A percentile compares a stretch with the other conserved stretches of the same genome.
phyloP scores from a whole-genome alignment of 768 basidiomycete genomes.

The Trichaptum fuscoviolaceum region DNA sequence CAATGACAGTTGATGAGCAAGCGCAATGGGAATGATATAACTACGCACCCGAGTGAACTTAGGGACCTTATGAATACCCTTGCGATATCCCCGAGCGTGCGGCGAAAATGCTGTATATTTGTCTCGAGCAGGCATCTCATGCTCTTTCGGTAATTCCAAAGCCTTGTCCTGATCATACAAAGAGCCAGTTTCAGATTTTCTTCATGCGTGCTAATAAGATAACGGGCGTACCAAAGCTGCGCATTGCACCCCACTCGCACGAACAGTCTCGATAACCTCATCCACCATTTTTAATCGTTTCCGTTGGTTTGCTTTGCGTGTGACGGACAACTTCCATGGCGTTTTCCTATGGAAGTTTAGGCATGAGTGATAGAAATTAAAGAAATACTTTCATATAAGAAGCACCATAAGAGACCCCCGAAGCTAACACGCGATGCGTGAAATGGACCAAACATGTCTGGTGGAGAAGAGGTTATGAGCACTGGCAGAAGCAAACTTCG shows the following conservation, averaged over 20 bases:
- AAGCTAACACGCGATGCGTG: slow-evolving; percentile 58
- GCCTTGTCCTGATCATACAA: slow-evolving; percentile 50
- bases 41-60: slow-evolving; percentile 86
- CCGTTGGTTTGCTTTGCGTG: slow-evolving; percentile 89
- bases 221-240: slow-evolving; percentile 58
- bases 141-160: slow-evolving; percentile 83
- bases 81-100: slow-evolving; percentile 71
- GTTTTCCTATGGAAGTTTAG: slow-evolving; percentile 68
- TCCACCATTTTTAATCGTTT: slow-evolving; percentile 90
- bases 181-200: background rate
- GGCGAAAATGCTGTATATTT: slow-evolving; percentile 91
- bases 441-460: slow-evolving; percentile 82
- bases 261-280: slow-evolving; percentile 84
- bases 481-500: too few species aligned
- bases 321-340: slow-evolving; percentile 88
- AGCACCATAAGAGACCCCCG: slow-evolving; percentile 83
- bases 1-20: slow-evolving; percentile 5
- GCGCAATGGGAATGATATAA: background rate
- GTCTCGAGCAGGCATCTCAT: slow-evolving; percentile 88
- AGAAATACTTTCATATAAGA: slow-evolving; percentile 1
- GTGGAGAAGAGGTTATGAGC: too few species aligned
- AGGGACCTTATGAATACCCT: slow-evolving; percentile 96
- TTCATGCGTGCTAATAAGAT: background rate
- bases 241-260: slow-evolving; percentile 75
- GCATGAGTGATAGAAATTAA: slow-evolving; percentile 7